Conservation (phyloP, 257 asterid species). For the Ajuga chamaepitys region DNA sequence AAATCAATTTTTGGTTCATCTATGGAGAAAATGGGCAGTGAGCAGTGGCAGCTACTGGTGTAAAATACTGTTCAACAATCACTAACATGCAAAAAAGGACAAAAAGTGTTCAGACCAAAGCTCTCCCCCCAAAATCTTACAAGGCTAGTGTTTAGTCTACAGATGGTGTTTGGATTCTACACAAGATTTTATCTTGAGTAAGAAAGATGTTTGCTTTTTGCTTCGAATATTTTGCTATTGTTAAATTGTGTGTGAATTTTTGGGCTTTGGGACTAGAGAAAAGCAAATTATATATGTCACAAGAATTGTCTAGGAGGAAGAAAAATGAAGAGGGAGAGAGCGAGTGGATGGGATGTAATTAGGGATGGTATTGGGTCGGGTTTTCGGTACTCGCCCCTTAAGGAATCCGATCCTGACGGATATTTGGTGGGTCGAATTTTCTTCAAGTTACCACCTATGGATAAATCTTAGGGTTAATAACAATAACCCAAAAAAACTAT, state of each 20-base stretch:
- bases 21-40: slow-evolving; percentile 18
- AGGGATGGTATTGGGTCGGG: no score
- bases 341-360: no score
- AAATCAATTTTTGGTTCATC: not conserved
- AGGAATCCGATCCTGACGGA: no score
- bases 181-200: slow-evolving; percentile 6
- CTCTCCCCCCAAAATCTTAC: slow-evolving; percentile 26
- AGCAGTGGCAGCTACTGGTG: slow-evolving; percentile 13
- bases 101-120: slow-evolving; percentile 21
- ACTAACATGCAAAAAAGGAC: slow-evolving; percentile 41
- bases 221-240: not conserved
- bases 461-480: no score
- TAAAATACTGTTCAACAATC: slow-evolving; percentile 32
- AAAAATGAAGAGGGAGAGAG: not conserved
- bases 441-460: no score
- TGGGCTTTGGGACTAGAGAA: slow-evolving; percentile 38
- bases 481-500: no score
- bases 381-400: no score
- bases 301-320: not conserved
- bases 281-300: slow-evolving; percentile 15
- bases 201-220: not conserved
- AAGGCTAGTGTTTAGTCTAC: slow-evolving; percentile 19
- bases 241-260: not conserved
- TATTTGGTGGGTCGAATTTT: no score
- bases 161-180: slow-evolving; percentile 16